phyloP scores from a whole-genome alignment of 2,329 filamentous ascomycete species.

The Aspergillus clavatus region DNA sequence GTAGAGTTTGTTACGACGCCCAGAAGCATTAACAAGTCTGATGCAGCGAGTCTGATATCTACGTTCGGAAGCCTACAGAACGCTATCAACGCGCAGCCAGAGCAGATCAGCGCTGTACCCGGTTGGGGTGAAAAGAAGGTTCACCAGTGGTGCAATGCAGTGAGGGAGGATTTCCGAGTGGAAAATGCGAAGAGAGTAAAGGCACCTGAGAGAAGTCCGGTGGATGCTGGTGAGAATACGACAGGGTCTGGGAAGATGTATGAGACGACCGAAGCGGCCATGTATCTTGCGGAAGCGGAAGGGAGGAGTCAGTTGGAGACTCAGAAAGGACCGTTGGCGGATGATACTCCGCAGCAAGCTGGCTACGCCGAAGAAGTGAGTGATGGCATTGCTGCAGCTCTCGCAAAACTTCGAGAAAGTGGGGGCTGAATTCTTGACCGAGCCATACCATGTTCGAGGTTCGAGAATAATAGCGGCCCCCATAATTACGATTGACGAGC shows the following conservation, averaged over 20 bases:
- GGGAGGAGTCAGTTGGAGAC: constrained; percentile 19
- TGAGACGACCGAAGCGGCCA: constrained; percentile 48
- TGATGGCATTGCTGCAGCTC: constrained; percentile 55
- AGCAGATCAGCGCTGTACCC: constrained; percentile 76
- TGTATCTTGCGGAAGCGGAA: constrained; percentile 32
- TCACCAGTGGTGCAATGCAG: constrained; percentile 72
- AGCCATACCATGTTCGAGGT: background rate
- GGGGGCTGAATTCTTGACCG: constrained; percentile 18
- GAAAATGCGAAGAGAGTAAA: constrained; percentile 61
- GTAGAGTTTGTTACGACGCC: constrained; percentile 92
- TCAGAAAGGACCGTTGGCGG: constrained; percentile 14
- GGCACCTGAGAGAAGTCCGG: constrained; percentile 23
- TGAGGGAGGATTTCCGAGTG: constrained; percentile 79
- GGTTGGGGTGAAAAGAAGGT: constrained; percentile 98
- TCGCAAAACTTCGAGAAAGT: constrained; percentile 50
- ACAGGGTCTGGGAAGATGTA: constrained; percentile 16
- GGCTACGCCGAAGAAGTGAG: constrained; percentile 44
- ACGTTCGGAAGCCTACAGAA: constrained; percentile 86
- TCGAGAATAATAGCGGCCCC: background rate
- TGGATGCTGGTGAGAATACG: constrained; percentile 18
- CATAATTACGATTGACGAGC: background rate
- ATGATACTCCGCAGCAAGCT: constrained; percentile 10
- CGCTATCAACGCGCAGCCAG: constrained; percentile 80
- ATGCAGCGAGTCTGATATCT: constrained; percentile 82
- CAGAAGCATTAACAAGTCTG: constrained; percentile 86